Evolutionary conservation across 768 basidiomycete species (phyloP).

Genomic region (Pleurotus salmoneostramineus): DNA sequence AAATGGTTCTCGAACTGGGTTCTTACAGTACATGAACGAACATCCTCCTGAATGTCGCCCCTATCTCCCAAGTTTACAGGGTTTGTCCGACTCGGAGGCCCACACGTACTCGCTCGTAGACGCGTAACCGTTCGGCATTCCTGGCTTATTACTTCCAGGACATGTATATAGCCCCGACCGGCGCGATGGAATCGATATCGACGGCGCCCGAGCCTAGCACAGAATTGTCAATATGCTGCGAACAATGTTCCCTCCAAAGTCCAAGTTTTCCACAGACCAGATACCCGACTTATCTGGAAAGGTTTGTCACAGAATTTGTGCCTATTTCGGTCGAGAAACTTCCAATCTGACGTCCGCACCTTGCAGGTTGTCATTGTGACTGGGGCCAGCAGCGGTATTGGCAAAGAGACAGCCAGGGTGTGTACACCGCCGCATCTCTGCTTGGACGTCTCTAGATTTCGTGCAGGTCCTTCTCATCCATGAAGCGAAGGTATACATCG

Average conservation of each 20-base stretch:
- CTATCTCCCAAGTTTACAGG: too few relatives aligned
- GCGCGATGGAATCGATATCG: too few relatives aligned
- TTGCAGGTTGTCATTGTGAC: slow-evolving; percentile 38
- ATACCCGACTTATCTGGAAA: slow-evolving; percentile 43
- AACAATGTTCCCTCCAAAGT: slow-evolving; percentile 18
- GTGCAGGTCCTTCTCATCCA: slow-evolving; percentile 34
- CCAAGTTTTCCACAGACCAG: slow-evolving; percentile 25
- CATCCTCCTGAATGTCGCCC: too few relatives aligned
- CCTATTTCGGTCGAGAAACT: not conserved
- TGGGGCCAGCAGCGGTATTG: slow-evolving; percentile 47
- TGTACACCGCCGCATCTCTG: not conserved
- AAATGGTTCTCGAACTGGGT: too few relatives aligned
- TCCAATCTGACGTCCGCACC: not conserved
- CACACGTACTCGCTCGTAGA: too few relatives aligned
- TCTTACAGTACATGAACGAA: too few relatives aligned
- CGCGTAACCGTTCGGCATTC: too few relatives aligned
- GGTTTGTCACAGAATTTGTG: not conserved
- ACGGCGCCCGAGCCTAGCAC: too few relatives aligned
- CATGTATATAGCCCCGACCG: too few relatives aligned
- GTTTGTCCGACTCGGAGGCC: too few relatives aligned
- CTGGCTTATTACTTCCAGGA: too few relatives aligned
- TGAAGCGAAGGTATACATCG: slow-evolving; percentile 53
- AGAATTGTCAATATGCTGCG: too few relatives aligned
- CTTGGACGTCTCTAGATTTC: not conserved
- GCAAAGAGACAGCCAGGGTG: slow-evolving; percentile 43